phyloP scores from a whole-genome alignment of 164 flowering plant genomes.

The Macadamia integrifolia region DNA sequence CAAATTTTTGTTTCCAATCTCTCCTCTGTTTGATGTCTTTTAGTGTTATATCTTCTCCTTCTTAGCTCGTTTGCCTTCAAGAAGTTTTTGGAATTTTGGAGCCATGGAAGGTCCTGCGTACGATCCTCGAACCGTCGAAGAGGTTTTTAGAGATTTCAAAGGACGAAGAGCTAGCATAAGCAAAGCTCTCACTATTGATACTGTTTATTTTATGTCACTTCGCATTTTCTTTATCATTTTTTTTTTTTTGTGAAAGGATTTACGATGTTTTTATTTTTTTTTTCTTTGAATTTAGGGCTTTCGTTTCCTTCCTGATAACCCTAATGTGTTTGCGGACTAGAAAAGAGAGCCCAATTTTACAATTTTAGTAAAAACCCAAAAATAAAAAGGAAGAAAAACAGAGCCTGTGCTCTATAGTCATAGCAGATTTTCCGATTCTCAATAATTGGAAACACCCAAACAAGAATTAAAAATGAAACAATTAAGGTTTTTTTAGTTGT shows the following conservation, averaged over 20 bases:
- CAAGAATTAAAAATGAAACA: too few relatives aligned
- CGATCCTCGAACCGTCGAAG: slow-evolving; percentile 77
- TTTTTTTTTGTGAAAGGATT: background rate
- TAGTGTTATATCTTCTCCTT: background rate
- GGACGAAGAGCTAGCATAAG: slow-evolving; percentile 66
- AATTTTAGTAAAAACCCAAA: too few relatives aligned
- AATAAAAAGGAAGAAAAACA: too few relatives aligned
- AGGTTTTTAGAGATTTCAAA: slow-evolving; percentile 68
- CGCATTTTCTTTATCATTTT: background rate
- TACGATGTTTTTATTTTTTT: background rate
- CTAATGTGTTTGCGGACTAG: background rate
- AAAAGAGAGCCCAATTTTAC: too few relatives aligned
- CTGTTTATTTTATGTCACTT: background rate
- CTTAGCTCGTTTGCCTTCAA: background rate
- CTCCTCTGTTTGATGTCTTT: background rate
- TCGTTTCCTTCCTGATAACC: background rate
- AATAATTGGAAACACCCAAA: too few relatives aligned
- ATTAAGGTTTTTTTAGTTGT: too few relatives aligned
- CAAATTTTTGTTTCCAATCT: background rate
- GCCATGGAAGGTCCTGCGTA: slow-evolving; percentile 49
- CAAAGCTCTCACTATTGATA: slow-evolving; percentile 72
- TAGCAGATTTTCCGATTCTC: too few relatives aligned
- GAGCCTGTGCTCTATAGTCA: too few relatives aligned
- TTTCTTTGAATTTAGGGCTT: slow-evolving; percentile 7
- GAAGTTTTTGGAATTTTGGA: slow-evolving; percentile 1